phyloP scores from a whole-genome alignment of 805 yeast genomes.

The Saturnispora kantuleensis region DNA sequence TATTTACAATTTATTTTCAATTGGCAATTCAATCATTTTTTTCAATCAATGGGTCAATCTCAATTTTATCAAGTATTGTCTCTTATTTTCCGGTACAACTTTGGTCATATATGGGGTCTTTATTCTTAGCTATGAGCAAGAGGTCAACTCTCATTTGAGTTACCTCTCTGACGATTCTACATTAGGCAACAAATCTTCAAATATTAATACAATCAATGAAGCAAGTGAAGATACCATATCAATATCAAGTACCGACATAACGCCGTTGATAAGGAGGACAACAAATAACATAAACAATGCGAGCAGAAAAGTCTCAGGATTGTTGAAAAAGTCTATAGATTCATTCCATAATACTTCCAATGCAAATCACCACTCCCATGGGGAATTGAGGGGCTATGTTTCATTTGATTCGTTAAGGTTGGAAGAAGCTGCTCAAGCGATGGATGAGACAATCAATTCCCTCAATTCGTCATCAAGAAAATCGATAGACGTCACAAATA shows the following conservation, averaged over 20 bases:
- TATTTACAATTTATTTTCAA: slow-evolving; percentile 63
- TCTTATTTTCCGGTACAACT: slow-evolving; percentile 36
- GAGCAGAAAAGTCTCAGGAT: slow-evolving; percentile 21
- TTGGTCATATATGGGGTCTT: slow-evolving; percentile 62
- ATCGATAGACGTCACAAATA: too few species aligned
- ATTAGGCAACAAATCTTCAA: not conserved
- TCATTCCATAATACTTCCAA: slow-evolving; percentile 10
- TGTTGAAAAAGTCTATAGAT: slow-evolving; percentile 20
- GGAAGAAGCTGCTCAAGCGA: not conserved
- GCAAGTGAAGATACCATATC: not conserved
- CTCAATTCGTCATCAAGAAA: not conserved
- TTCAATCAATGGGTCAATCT: slow-evolving; percentile 40
- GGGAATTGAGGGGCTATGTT: slow-evolving; percentile 25
- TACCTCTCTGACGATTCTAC: too few species aligned
- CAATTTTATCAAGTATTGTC: slow-evolving; percentile 25
- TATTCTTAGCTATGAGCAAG: slow-evolving; percentile 45
- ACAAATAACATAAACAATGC: slow-evolving; percentile 20
- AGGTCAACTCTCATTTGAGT: not conserved
- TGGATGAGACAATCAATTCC: too few species aligned
- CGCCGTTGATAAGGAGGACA: slow-evolving; percentile 20
- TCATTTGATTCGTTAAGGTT: slow-evolving; percentile 22
- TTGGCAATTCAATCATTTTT: slow-evolving; percentile 54
- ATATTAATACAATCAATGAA: not conserved
- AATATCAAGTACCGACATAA: slow-evolving; percentile 12
- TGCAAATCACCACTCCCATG: not conserved